Conservation (phyloP, 2,329 filamentous ascomycete genomes). For the Arthrobotrys entomopaga region DNA sequence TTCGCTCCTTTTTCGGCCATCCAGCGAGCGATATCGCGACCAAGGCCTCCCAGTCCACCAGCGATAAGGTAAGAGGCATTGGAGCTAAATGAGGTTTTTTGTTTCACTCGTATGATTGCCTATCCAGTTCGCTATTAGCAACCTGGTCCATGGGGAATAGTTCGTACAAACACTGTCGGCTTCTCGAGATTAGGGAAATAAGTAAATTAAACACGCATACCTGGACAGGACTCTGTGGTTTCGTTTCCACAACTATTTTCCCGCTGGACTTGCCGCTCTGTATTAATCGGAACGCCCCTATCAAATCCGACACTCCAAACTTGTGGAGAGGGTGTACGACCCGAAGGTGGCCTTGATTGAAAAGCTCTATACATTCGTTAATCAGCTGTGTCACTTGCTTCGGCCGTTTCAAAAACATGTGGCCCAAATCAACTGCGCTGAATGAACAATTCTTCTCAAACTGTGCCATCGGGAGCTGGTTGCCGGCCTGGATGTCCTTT, state of each 20-base stretch:
- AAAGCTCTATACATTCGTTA: slow-evolving; percentile 19
- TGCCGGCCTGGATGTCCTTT: slow-evolving; percentile 63
- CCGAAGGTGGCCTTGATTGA: slow-evolving; percentile 35
- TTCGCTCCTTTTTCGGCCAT: slow-evolving; percentile 67
- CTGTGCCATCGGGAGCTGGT: slow-evolving; percentile 64
- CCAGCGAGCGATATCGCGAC: slow-evolving; percentile 67
- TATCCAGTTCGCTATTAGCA: background rate
- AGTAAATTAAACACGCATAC: background rate
- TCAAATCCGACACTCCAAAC: slow-evolving; percentile 58
- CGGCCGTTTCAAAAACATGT: slow-evolving; percentile 19
- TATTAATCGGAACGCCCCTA: slow-evolving; percentile 64
- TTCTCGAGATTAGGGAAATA: background rate
- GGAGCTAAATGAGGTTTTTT: background rate
- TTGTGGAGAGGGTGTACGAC: slow-evolving; percentile 60
- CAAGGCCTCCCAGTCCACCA: slow-evolving; percentile 70
- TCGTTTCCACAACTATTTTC: slow-evolving; percentile 62
- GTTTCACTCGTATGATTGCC: slow-evolving; percentile 6
- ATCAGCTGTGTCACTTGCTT: slow-evolving; percentile 16
- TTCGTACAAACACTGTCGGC: slow-evolving; percentile 2
- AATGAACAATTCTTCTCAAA: slow-evolving; percentile 62
- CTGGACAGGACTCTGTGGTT: background rate
- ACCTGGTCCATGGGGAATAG: background rate
- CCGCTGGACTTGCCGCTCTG: slow-evolving; percentile 64
- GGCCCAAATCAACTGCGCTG: slow-evolving; percentile 23
- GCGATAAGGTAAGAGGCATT: slow-evolving; percentile 68